phyloP scores from a whole-genome alignment of 805 yeast species.

The Sugiyamaella chiloensis region DNA sequence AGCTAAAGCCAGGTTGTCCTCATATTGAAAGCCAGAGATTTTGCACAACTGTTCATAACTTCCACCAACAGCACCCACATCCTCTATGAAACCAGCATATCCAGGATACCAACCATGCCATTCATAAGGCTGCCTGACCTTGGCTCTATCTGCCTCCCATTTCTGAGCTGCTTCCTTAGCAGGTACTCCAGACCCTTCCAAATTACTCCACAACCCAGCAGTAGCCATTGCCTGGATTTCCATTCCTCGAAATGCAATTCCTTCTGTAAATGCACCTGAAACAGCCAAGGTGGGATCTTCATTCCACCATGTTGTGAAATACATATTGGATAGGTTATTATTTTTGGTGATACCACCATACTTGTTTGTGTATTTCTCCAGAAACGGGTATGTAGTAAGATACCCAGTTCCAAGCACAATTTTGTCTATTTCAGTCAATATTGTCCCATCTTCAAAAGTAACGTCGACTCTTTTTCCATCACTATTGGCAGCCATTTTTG shows the following conservation, averaged over 20 bases:
- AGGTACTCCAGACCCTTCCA: slow-evolving; percentile 10
- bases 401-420: slow-evolving; percentile 40
- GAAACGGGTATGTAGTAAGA: slow-evolving; percentile 37
- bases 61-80: slow-evolving; percentile 10
- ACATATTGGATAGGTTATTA: slow-evolving; percentile 32
- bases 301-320: slow-evolving; percentile 39
- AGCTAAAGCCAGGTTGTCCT: neutral
- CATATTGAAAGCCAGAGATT: neutral
- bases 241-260: slow-evolving; percentile 12
- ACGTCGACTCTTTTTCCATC: slow-evolving; percentile 12
- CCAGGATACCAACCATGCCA: slow-evolving; percentile 19
- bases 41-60: slow-evolving; percentile 7
- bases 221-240: slow-evolving; percentile 16
- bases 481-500: neutral
- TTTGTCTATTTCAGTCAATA: slow-evolving; percentile 30
- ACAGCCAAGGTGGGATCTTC: slow-evolving; percentile 37
- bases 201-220: slow-evolving; percentile 15
- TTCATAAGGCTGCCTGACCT: slow-evolving; percentile 4
- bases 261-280: slow-evolving; percentile 16
- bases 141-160: slow-evolving; percentile 11
- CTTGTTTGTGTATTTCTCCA: slow-evolving; percentile 10
- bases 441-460: slow-evolving; percentile 20
- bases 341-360: slow-evolving; percentile 28
- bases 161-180: slow-evolving; percentile 7
- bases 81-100: slow-evolving; percentile 7